Conservation (phyloP, 768 basidiomycete species). For the Russula griseocarnosa region DNA sequence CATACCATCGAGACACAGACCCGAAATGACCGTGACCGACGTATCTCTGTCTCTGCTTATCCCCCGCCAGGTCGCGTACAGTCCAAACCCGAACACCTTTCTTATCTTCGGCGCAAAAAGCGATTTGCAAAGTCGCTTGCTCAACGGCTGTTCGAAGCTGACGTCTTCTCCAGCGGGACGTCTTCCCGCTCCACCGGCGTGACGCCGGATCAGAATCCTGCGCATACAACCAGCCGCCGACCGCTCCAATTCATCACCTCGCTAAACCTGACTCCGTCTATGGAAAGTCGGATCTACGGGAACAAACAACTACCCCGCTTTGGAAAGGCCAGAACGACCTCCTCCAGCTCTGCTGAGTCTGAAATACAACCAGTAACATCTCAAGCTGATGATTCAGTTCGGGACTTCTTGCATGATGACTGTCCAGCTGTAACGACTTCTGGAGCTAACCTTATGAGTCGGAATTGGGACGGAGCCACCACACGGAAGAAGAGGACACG, state of each 20-base stretch:
- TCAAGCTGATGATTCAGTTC: not conserved
- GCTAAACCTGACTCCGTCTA: constrained; percentile 6
- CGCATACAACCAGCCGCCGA: constrained; percentile 22
- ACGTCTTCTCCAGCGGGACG: constrained; percentile 24
- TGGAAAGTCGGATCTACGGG: constrained; percentile 8
- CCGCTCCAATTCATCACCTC: constrained; percentile 24
- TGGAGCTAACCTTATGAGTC: not conserved
- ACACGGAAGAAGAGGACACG: not conserved
- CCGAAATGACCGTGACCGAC: not conserved
- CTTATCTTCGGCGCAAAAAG: constrained; percentile 16
- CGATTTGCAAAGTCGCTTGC: constrained; percentile 22
- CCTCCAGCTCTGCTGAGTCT: not conserved
- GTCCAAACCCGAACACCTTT: not conserved
- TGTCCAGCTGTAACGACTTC: not conserved
- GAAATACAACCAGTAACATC: not conserved
- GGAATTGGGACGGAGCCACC: constrained; percentile 5
- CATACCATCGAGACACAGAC: not conserved
- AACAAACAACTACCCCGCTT: not conserved
- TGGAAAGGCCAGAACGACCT: not conserved
- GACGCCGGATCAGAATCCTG: constrained; percentile 1
- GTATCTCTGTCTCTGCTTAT: not conserved
- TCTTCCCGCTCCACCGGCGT: not conserved
- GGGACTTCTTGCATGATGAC: not conserved
- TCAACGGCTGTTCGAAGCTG: constrained; percentile 27
- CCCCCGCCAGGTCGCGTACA: not conserved